Evolutionary conservation across 192 early-diverging fungal genomes (phyloP).

Genomic region (Linnemannia hyalina): DNA sequence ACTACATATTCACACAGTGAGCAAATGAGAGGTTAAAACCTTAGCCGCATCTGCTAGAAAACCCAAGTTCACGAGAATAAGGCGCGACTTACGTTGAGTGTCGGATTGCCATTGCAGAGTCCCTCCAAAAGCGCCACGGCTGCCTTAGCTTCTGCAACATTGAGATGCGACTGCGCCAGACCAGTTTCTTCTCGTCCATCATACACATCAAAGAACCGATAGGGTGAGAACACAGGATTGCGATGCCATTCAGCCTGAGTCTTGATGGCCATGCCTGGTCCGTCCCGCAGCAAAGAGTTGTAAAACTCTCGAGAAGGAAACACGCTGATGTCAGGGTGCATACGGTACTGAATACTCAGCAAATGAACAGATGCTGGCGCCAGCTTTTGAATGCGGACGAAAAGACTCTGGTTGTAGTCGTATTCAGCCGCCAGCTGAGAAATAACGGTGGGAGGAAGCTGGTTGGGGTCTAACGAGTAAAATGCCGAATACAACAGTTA

Average conservation of each 20-base stretch:
- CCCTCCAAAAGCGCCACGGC: conserved; percentile 77
- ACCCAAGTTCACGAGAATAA: background rate
- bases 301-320: conserved; percentile 91
- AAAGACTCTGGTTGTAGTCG: conserved; percentile 90
- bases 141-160: conserved; percentile 82
- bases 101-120: conserved; percentile 70
- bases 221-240: conserved; percentile 75
- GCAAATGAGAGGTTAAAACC: background rate
- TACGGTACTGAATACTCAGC: conserved; percentile 96
- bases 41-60: background rate
- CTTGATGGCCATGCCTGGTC: conserved; percentile 72
- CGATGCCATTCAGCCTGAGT: conserved; percentile 83
- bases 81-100: conserved; percentile 60
- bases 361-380: conserved; percentile 77
- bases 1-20: conserved; percentile 42
- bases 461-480: conserved; percentile 82
- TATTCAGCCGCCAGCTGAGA: conserved; percentile 76
- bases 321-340: conserved; percentile 92
- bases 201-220: conserved; percentile 80
- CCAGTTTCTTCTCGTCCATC: conserved; percentile 75
- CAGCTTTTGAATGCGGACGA: conserved; percentile 85
- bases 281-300: conserved; percentile 78
- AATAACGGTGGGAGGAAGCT: conserved; percentile 93
- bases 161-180: conserved; percentile 78
- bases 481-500: background rate